Evolutionary conservation across 805 yeast genomes (phyloP).

Genomic region (Saitoella complicata): DNA sequence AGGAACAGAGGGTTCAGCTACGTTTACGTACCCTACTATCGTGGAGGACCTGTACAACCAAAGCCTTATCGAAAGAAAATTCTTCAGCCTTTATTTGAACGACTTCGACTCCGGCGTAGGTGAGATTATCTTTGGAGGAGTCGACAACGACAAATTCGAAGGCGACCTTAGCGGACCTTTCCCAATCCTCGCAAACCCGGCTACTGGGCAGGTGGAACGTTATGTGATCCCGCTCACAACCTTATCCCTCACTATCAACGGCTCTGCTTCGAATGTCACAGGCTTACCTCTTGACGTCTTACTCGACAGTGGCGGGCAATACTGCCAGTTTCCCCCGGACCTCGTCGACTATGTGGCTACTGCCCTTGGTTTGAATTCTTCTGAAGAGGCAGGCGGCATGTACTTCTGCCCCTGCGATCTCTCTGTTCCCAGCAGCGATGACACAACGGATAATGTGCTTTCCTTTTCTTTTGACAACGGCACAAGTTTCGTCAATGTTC

Average conservation of each 20-base stretch:
- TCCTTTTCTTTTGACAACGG: slow-evolving; percentile 10
- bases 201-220: not conserved
- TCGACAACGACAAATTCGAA: slow-evolving; percentile 27
- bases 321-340: too few relatives aligned
- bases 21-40: not conserved
- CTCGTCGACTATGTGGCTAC: too few relatives aligned
- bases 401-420: too few relatives aligned
- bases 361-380: slow-evolving; percentile 9
- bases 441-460: slow-evolving; percentile 1
- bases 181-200: slow-evolving; percentile 13
- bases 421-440: too few relatives aligned
- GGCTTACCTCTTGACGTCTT: slow-evolving; percentile 23
- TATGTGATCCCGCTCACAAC: slow-evolving; percentile 7
- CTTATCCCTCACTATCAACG: not conserved
- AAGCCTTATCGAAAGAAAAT: too few relatives aligned
- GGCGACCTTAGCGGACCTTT: slow-evolving; percentile 24
- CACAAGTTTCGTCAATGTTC: slow-evolving; percentile 13
- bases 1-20: too few relatives aligned
- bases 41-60: not conserved
- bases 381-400: too few relatives aligned
- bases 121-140: slow-evolving; percentile 28
- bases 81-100: slow-evolving; percentile 24
- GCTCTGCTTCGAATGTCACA: not conserved
- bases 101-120: slow-evolving; percentile 21
- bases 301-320: slow-evolving; percentile 42